Conservation (phyloP, 2,329 filamentous ascomycete species). For the Fusarium sarcochroum region DNA sequence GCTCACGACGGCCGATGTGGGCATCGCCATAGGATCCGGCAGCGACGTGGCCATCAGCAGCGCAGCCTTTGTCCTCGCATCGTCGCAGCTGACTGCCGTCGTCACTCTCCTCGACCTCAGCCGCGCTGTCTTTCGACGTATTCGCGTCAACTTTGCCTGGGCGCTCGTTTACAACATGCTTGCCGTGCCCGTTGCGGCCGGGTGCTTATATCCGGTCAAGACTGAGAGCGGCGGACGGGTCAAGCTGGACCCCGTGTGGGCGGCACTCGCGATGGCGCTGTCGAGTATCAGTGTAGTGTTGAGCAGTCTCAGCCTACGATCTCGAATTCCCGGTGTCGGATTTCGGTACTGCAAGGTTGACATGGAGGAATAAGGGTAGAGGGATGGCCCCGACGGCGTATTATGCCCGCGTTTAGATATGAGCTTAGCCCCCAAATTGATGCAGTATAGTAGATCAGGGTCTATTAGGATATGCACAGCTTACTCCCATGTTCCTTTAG, state of each 20-base stretch:
- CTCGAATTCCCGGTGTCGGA: conserved; percentile 58
- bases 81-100: conserved; percentile 77
- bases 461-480: conserved; percentile 21
- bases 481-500: conserved; percentile 5
- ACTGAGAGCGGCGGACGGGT: conserved; percentile 67
- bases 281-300: conserved; percentile 91
- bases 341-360: conserved; percentile 53
- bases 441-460: conserved; percentile 4
- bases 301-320: conserved; percentile 82
- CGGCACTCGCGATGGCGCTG: conserved; percentile 90
- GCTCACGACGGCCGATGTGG: conserved; percentile 83
- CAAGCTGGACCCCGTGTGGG: conserved; percentile 84
- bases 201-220: conserved; percentile 75
- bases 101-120: conserved; percentile 81
- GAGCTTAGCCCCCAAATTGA: conserved; percentile 15
- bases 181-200: conserved; percentile 85
- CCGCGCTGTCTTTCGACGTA: conserved; percentile 79
- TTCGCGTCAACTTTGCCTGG: conserved; percentile 90
- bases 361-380: conserved; percentile 17
- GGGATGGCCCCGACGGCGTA: not conserved
- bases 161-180: conserved; percentile 85
- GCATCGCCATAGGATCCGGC: conserved; percentile 86
- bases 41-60: conserved; percentile 87
- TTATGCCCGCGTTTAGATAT: conserved; percentile 27
- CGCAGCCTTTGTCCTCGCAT: conserved; percentile 86